A percentile compares a stretch with the other conserved stretches of the same genome.
These are phyloP conservation scores for Harringtonia lauricola DNA, from an alignment of 2,329 filamentous ascomycete species.

Conservation along the genomic window DNA sequence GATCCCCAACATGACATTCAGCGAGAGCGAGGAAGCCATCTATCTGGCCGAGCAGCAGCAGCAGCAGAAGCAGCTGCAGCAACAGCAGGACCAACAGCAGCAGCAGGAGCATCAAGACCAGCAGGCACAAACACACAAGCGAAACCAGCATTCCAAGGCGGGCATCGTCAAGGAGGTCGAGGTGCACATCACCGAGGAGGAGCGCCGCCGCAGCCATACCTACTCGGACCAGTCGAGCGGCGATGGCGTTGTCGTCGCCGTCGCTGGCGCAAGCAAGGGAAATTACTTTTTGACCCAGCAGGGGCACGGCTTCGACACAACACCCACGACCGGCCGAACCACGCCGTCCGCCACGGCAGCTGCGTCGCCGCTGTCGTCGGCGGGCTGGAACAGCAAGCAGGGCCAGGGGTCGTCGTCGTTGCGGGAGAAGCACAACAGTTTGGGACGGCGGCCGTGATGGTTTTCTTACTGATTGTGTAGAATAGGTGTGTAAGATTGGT, in stretches of 20 bases:
- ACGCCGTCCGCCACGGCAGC: too few species aligned
- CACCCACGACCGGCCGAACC: too few species aligned
- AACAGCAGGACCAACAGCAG: not conserved
- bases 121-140: not conserved
- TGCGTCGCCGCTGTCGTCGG: too few species aligned
- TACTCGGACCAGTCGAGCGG: conserved; percentile 1
- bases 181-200: conserved; percentile 8
- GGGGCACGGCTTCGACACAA: too few species aligned
- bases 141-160: not conserved
- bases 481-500: too few species aligned
- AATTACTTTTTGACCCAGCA: conserved; percentile 9
- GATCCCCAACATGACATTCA: conserved; percentile 16
- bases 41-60: conserved; percentile 5
- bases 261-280: conserved; percentile 8
- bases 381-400: too few species aligned
- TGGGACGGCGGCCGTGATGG: too few species aligned
- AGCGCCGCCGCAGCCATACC: not conserved
- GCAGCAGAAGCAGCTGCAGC: conserved; percentile 1
- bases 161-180: conserved; percentile 11
- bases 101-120: not conserved
- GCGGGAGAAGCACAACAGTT: too few species aligned
- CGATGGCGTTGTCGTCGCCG: not conserved
- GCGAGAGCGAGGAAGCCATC: conserved; percentile 18
- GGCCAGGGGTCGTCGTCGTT: too few species aligned
- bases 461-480: too few species aligned